These are phyloP conservation scores for Trichoderma erinaceum DNA, from an alignment of 495 filamentous ascomycete species.

Conservation along the genomic window DNA sequence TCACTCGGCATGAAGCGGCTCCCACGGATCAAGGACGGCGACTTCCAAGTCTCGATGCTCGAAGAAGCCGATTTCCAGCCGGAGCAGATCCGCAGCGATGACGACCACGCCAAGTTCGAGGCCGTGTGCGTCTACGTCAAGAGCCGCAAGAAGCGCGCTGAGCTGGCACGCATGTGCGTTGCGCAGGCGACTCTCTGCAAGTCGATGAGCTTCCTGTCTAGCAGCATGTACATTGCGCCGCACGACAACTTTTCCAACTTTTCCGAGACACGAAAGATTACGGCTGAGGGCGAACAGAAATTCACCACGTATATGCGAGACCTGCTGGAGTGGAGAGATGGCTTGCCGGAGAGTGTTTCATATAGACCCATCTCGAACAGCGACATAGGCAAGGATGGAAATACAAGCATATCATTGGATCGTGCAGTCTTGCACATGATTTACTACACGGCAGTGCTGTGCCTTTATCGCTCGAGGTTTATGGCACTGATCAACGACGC, in stretches of 20 bases:
- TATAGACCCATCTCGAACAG: slow-evolving; percentile 7
- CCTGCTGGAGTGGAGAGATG: slow-evolving; percentile 4
- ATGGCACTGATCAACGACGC: not conserved
- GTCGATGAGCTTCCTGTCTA: slow-evolving; percentile 9
- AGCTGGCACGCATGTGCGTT: slow-evolving; percentile 5
- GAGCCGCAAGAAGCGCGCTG: slow-evolving; percentile 12
- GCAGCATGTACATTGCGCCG: slow-evolving; percentile 6
- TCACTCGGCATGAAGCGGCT: slow-evolving; percentile 9
- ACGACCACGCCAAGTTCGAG: not conserved
- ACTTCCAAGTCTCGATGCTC: slow-evolving; percentile 1
- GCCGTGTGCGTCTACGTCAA: slow-evolving; percentile 7
- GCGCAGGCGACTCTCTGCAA: slow-evolving; percentile 2
- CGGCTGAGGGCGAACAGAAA: not conserved
- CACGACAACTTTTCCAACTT: slow-evolving; percentile 2
- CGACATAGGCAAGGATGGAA: slow-evolving; percentile 6
- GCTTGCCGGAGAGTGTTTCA: slow-evolving; percentile 2
- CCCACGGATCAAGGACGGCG: slow-evolving; percentile 4
- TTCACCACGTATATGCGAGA: slow-evolving; percentile 5
- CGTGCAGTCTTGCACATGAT: slow-evolving; percentile 4
- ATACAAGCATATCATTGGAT: not conserved
- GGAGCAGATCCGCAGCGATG: slow-evolving; percentile 6
- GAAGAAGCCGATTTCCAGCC: slow-evolving; percentile 9
- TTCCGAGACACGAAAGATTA: not conserved
- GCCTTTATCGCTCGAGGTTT: not conserved
- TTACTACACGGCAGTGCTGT: slow-evolving; percentile 11